Conservation (phyloP, 306 rosid genomes). For the Oxytropis ochrocephala region DNA sequence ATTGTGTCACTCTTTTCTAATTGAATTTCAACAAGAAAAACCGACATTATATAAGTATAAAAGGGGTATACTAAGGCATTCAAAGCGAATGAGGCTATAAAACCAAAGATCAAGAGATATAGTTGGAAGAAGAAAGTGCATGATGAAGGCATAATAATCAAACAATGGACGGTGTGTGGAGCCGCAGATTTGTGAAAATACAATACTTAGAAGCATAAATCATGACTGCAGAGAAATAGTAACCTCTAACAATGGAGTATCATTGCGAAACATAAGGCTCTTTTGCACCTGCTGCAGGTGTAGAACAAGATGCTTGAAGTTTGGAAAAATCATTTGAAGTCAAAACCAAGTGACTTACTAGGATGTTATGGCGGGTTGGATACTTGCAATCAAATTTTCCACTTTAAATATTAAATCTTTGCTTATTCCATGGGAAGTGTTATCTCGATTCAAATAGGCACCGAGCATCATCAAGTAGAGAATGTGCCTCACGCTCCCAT, state of each 20-base stretch:
- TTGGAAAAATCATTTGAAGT: slow-evolving; percentile 56
- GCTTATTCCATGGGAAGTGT: too few species aligned
- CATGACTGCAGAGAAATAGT: slow-evolving; percentile 5
- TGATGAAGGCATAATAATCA: not conserved
- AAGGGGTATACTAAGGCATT: not conserved
- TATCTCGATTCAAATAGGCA: too few species aligned
- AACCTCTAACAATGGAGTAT: slow-evolving; percentile 74
- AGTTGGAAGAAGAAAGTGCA: slow-evolving; percentile 1
- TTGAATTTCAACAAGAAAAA: not conserved
- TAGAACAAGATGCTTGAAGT: slow-evolving; percentile 58
- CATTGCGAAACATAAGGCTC: slow-evolving; percentile 56
- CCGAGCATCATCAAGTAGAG: too few species aligned
- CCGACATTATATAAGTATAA: not conserved
- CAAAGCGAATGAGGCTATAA: not conserved
- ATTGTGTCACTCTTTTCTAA: too few species aligned
- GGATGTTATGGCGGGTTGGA: slow-evolving; percentile 34
- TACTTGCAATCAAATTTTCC: slow-evolving; percentile 43
- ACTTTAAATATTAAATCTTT: too few species aligned
- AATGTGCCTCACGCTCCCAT: too few species aligned
- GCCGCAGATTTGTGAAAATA: too few species aligned
- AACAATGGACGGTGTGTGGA: not conserved
- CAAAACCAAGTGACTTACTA: slow-evolving; percentile 64
- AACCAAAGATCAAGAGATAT: not conserved
- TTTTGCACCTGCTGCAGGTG: slow-evolving; percentile 77
- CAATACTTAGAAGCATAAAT: not conserved